Conservation (phyloP, 164 flowering plant genomes). For the Tetracentron sinense region DNA sequence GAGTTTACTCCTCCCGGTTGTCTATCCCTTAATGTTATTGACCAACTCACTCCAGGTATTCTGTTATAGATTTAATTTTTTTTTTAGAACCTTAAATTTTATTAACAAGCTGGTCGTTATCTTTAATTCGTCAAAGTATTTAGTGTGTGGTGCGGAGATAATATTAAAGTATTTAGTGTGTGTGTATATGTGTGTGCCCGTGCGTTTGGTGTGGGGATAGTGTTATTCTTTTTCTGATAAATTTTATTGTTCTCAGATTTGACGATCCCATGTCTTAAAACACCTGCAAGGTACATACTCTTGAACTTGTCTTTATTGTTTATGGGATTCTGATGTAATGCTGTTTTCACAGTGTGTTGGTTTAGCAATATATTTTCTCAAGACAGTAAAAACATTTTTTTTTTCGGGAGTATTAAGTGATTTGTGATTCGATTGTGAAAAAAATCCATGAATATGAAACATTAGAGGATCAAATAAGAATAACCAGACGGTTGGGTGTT, state of each 20-base stretch:
- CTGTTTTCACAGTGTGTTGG: background rate
- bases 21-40: slow-evolving; percentile 65
- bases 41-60: slow-evolving; percentile 59
- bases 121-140: background rate
- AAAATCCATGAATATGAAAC: background rate
- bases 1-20: slow-evolving; percentile 95
- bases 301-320: background rate
- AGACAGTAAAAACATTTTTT: background rate
- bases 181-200: background rate
- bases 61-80: background rate
- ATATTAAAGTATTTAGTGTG: background rate
- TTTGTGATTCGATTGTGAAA: too few relatives aligned
- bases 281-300: slow-evolving; percentile 69
- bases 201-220: background rate
- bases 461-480: background rate
- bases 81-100: background rate
- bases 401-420: too few relatives aligned
- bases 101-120: background rate
- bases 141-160: too few relatives aligned
- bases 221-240: slow-evolving; percentile 1
- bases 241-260: slow-evolving; percentile 41
- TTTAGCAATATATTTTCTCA: background rate
- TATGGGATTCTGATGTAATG: background rate
- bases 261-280: slow-evolving; percentile 69
- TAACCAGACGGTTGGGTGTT: too few relatives aligned